phyloP scores from a whole-genome alignment of 176 grass and related monocot species.

The bread wheat (Triticum aestivum) region IWGSC_CS_RefSeq_v2.1 NC_057812.1:215248858-215249357 shows the following conservation, averaged over 20 bases:
- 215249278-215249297: neutral
- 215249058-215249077: neutral
- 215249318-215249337: neutral
- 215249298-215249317: neutral
- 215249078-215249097: neutral
- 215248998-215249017: neutral
- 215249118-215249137: neutral
- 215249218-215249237: neutral
- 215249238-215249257: neutral
- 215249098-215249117: neutral
- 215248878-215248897: neutral
- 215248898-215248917: constrained; percentile 3
- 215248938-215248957: neutral
- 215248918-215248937: neutral
- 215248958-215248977: neutral
- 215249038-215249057: neutral
- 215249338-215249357: neutral
- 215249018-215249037: neutral
- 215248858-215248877: constrained; percentile 2
- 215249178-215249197: neutral
- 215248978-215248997: neutral
- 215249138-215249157: neutral
- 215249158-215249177: neutral
- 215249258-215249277: neutral
- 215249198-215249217: neutral